Evolutionary conservation across 768 basidiomycete species (phyloP).

Genomic region (Ramaria rubella): DNA sequence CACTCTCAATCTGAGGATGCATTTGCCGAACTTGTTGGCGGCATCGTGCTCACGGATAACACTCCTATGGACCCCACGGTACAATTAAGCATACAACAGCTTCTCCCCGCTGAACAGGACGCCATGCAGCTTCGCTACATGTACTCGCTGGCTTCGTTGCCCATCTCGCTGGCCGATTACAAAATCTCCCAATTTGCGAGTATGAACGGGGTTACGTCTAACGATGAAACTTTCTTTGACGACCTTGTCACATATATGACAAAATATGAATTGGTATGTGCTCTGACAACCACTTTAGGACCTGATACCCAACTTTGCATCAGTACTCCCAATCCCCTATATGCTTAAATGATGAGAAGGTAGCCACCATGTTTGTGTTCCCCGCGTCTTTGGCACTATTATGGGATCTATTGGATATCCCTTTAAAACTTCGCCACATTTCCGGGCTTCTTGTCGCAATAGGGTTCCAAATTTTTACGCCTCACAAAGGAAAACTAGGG

Average conservation of each 20-base stretch:
- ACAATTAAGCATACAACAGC: neutral
- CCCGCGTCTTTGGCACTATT: conserved; percentile 32
- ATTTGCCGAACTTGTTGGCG: conserved; percentile 2
- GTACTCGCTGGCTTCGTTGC: neutral
- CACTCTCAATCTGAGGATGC: conserved; percentile 4
- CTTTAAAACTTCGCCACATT: conserved; percentile 26
- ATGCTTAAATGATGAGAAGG: conserved; percentile 38
- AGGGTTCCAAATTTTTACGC: conserved; percentile 40
- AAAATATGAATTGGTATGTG: conserved; percentile 40
- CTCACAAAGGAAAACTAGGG: conserved; percentile 18
- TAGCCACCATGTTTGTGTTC: conserved; percentile 54
- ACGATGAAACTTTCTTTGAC: conserved; percentile 1
- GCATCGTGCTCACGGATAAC: conserved; percentile 1
- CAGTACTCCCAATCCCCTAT: conserved; percentile 32
- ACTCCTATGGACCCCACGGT: neutral
- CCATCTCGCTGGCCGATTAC: neutral
- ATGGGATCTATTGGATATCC: conserved; percentile 36
- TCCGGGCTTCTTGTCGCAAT: conserved; percentile 37
- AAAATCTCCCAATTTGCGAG: conserved; percentile 2
- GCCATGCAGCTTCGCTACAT: neutral
- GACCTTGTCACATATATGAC: conserved; percentile 39
- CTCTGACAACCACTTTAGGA: conserved; percentile 9
- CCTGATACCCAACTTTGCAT: conserved; percentile 36
- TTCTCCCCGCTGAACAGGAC: neutral
- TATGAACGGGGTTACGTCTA: neutral